Evolutionary conservation across 495 filamentous ascomycete species (phyloP).

Genomic region (Xylaria grammica): DNA sequence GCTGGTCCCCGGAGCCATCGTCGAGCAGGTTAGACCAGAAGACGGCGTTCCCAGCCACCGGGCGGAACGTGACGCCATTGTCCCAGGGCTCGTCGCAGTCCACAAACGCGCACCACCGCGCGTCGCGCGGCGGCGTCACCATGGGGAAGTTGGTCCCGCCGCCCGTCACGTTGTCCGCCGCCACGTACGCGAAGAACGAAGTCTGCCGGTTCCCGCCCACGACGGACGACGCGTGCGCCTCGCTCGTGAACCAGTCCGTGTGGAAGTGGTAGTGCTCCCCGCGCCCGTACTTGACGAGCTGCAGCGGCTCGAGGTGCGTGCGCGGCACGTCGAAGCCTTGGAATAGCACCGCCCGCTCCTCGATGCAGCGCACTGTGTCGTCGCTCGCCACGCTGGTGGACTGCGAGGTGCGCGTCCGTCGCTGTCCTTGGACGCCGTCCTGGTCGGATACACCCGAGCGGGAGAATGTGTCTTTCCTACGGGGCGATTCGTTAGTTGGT

Average conservation of each 20-base stretch:
- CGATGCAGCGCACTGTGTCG: conserved; percentile 68
- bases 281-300: conserved; percentile 58
- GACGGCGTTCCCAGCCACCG: conserved; percentile 71
- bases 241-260: conserved; percentile 61
- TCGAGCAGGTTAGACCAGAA: conserved; percentile 74
- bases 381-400: conserved; percentile 57
- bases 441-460: conserved; percentile 45
- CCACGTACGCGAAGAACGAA: conserved; percentile 65
- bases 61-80: conserved; percentile 69
- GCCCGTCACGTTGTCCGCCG: conserved; percentile 49
- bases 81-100: conserved; percentile 61
- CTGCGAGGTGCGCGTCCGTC: conserved; percentile 49
- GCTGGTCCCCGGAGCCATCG: conserved; percentile 63
- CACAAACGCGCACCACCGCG: conserved; percentile 64
- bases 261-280: conserved; percentile 59
- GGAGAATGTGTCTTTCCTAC: conserved; percentile 45
- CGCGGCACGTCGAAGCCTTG: conserved; percentile 63
- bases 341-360: conserved; percentile 69
- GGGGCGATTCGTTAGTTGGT: background rate
- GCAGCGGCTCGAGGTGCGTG: conserved; percentile 56
- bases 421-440: conserved; percentile 36
- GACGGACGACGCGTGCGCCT: conserved; percentile 41
- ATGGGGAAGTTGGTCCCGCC: conserved; percentile 64
- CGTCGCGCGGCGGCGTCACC: conserved; percentile 41
- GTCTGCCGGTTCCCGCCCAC: conserved; percentile 55